Conservation (phyloP, 2,329 filamentous ascomycete genomes). For the Paecilomyces niveus region DNA sequence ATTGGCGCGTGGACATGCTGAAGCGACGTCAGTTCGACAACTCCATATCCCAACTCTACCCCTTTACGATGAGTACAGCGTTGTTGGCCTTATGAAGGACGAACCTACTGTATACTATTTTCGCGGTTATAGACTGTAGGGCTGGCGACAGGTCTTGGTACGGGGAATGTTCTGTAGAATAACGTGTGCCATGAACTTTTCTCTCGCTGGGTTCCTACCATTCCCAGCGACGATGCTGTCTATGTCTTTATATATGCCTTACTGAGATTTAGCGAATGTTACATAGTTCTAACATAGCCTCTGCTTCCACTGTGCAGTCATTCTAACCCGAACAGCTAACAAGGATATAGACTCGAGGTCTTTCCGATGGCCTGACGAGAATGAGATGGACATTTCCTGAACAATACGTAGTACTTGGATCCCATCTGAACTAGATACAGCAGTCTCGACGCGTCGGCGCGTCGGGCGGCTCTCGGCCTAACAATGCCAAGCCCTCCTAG, state of each 20-base stretch:
- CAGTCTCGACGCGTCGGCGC: background rate
- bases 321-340: background rate
- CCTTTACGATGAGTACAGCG: conserved; percentile 6
- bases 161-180: background rate
- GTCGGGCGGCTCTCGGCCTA: background rate
- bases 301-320: background rate
- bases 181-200: background rate
- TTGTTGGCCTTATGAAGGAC: background rate
- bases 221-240: background rate
- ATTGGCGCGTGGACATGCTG: conserved; percentile 86
- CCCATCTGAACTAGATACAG: background rate
- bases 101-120: conserved; percentile 11
- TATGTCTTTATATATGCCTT: background rate
- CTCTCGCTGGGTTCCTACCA: background rate
- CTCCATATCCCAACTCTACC: conserved; percentile 11
- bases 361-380: background rate
- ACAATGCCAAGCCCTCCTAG: background rate
- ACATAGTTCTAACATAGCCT: background rate
- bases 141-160: background rate
- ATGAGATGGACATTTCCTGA: too few relatives aligned
- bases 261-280: background rate
- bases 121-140: background rate
- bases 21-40: conserved; percentile 9
- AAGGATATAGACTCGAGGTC: background rate
- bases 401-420: too few relatives aligned